Percentiles rank a stretch among this genome's conserved stretches.
Evolutionary conservation across 2,329 filamentous ascomycete species (phyloP).

Genomic region (Paramyrothecium sp.): DNA sequence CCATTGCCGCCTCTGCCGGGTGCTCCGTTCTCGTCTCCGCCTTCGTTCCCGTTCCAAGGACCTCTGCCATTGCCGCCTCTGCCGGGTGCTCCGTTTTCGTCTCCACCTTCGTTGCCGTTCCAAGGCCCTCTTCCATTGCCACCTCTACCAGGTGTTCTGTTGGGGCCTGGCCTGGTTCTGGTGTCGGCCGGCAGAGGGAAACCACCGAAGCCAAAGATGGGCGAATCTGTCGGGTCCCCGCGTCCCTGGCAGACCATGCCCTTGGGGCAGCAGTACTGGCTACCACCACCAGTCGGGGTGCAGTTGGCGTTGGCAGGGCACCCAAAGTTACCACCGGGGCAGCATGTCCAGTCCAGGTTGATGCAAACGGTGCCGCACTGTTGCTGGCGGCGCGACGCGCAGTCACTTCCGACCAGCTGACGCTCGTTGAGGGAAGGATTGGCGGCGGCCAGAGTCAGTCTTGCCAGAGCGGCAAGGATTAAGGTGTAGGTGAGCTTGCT

Average conservation of each 20-base stretch:
- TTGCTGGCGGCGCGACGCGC: conserved; percentile 17
- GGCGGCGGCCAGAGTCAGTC: conserved; percentile 13
- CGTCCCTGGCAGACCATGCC: conserved; percentile 22
- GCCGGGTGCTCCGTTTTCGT: no score
- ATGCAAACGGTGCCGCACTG: conserved; percentile 28
- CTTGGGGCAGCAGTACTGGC: conserved; percentile 26
- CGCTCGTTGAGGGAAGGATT: conserved; percentile 19
- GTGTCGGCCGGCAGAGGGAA: no score
- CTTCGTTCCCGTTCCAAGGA: no score
- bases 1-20: no score
- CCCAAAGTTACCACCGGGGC: conserved; percentile 22
- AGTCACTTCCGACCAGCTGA: conserved; percentile 17
- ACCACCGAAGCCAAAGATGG: neutral
- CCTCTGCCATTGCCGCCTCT: no score
- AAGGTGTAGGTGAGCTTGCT: conserved; percentile 15
- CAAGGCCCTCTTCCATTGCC: no score
- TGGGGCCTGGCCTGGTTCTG: no score
- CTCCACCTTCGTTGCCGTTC: no score
- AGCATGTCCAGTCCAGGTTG: conserved; percentile 23
- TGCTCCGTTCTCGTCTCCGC: no score
- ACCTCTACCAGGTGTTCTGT: no score
- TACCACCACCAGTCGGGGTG: conserved; percentile 19
- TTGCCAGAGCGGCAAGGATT: conserved; percentile 9
- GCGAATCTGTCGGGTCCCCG: conserved; percentile 16
- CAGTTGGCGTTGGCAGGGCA: conserved; percentile 21